Base-by-base conservation (phyloP, 441 rosid species). In the Populus hybrid region DNA sequence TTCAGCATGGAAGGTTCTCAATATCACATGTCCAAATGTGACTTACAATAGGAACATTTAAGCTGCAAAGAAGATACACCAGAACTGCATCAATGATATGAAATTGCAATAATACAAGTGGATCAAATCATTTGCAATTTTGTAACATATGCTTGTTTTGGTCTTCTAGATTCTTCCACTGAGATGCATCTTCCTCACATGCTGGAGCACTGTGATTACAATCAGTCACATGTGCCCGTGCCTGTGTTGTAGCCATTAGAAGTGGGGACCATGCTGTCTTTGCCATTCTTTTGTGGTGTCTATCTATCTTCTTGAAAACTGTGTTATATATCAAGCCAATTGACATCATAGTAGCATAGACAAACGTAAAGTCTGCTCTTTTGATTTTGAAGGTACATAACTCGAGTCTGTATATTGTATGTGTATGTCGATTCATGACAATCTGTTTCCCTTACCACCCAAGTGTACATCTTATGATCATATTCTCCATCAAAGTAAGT, bases 211-310 rank as follows among this genome's bases (percentile, higher is more conserved):
- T 30, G 34, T 23, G 35, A 75, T 11, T 68, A 72, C 78, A 75
- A 50, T 50, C 19, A 72, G 63, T 79, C 40, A 5, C 75, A 50
- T 35, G 30, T 73, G 61, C 70, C 81, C 76, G 35, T 82, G 57
- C 46, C 67, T 26, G 34, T 74, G 26, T 78, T 67, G n/a, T 32
- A 30, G n/a, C 35, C 77, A 72, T 70, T 73, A 57, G 21, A 67
- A 67, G 53, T 66, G 5, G 32, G 74, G 72, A 69, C 74, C 64
- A 70, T 30, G 66, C 73, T 65, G 68, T 67, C 69, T 70, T 67
- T 53, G 57, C 74, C 64, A 67, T 68, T 35, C 50, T 24, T 34
- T 34, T 59, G 50, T 42, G 50, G 14, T 2, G 50, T 42, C 38
- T 59, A 19, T 67, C 19, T 69, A 21, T 42, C 46, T 61, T 16